A percentile compares a stretch with the other conserved stretches of the same genome.
These are phyloP conservation scores for Paraconiothyrium sp. DNA, from an alignment of 2,329 filamentous ascomycete species.

Conservation along the genomic window DNA sequence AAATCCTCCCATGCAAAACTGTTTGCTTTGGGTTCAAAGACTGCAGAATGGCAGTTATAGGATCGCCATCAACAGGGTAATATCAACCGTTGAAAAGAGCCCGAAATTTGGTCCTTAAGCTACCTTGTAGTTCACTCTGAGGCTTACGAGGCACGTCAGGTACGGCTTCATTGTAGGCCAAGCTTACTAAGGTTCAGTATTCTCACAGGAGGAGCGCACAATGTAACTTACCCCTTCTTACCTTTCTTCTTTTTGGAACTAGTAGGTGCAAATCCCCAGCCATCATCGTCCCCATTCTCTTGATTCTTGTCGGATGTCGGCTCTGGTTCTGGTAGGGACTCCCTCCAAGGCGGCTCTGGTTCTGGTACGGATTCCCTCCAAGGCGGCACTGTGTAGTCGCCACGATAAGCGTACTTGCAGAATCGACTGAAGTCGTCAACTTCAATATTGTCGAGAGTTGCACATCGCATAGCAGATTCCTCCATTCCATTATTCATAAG, in stretches of 20 bases:
- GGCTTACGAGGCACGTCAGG: constrained; percentile 10
- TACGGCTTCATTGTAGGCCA: not conserved
- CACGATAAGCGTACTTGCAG: constrained; percentile 34
- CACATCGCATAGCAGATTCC: constrained; percentile 27
- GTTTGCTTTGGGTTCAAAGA: constrained; percentile 19
- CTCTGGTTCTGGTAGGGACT: constrained; percentile 7
- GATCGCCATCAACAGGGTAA: constrained; percentile 11
- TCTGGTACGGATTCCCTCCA: constrained; percentile 18
- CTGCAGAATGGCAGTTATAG: constrained; percentile 8
- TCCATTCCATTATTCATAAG: constrained; percentile 33
- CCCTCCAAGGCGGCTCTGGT: constrained; percentile 24
- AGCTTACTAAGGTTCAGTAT: not conserved
- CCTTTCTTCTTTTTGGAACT: constrained; percentile 18
- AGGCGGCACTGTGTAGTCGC: constrained; percentile 31
- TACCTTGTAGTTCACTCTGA: constrained; percentile 8
- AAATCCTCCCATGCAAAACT: constrained; percentile 24
- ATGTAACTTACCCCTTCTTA: not conserved
- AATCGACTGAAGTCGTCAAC: constrained; percentile 36
- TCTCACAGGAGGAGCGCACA: not conserved
- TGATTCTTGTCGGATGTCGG: constrained; percentile 11
- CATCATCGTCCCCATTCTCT: constrained; percentile 5
- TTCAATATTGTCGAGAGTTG: constrained; percentile 22
- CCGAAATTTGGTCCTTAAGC: constrained; percentile 27
- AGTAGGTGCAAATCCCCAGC: not conserved
- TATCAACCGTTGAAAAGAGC: constrained; percentile 27